Evolutionary conservation across 116 monocot species (phyloP), one percentile per base, ranked within the genome.

Genomic region (Phalaenopsis hybrid): DNA sequence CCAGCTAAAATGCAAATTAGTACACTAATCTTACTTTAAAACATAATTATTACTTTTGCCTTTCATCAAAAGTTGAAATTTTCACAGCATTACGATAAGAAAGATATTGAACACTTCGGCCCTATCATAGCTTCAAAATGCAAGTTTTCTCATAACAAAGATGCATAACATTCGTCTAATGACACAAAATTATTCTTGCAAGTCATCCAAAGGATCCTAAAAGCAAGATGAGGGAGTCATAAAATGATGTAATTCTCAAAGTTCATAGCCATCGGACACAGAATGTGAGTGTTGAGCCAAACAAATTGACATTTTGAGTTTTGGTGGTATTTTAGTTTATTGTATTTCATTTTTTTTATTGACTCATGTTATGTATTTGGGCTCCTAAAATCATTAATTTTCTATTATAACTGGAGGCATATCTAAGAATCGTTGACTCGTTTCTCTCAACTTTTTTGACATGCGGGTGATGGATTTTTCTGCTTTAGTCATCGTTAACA

Each of bases 1-100:
- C 83, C 84, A 85, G 75, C 85, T 85, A 82, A 89, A 79, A 86
- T 78, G 65, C 52, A 87, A 81, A 83, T 89, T 81, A 90, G 85
- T 81, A 87, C 23, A 74, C 16, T 7, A 50, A 34, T 48, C 18
- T 57, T 25, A 58, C 72, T 23, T 72, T 11, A 68, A 44, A 18
- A 12, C 63, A 61, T 44, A 81, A 9, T 20, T 9, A 37, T 18
- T 41, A 74, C 8, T 44, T 58, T 28, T 17, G 28, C 17, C 23
- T 77, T 77, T 51, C 23, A 77, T 25, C 74, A 34, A 34, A 59
- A 41, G 21, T 1, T 45, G 3, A 77, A n/a, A 78, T 20, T 44
- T 25, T 34, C 6, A 43, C 18, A 77, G 43, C 63, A 81, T 28
- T 61, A 67, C 2, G 16, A 6, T 3, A 8, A 55, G 43, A 63